Base-by-base conservation (phyloP, 1,284 basidiomycete genomes). In the Flammula alnicola region DNA sequence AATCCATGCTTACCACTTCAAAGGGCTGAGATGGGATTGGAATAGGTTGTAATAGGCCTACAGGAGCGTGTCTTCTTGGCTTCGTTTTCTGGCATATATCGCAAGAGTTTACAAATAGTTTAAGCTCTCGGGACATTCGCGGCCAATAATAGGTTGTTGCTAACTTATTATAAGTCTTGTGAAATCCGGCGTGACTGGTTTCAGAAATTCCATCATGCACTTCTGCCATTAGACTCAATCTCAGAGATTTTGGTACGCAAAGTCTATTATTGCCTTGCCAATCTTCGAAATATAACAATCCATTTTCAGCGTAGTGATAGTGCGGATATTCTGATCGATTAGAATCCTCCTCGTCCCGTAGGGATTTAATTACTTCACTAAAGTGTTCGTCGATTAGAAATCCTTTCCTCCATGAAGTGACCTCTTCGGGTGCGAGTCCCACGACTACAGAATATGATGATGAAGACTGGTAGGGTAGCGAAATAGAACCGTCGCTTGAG, bases 221-320 rank as follows among this genome's bases (percentile, higher is more conserved):
- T 47, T 48, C 50, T 19, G 40, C 26, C 0, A 63, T 44, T 12
- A 27, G 0, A 63, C 33, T 5, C 17, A 47, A 5, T 42, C 32
- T 0, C 31, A 39, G 16, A 1, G 7, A 14, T 3, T 42, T 17
- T 0, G 62, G 62, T 0, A 63, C 57, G 20, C 62, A 63, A 0
- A 63, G 35, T 3, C 51, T 27, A 12, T 50, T 12, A 3, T 54
- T 47, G 54, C 56, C 56, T 12, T 58, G 51, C 1, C 56, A 54
- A 20, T 63, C 58, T 0, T 48, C 7, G 44, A 59, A 63, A 38
- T 59, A 63, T 1, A 63, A 33, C 0, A 63, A 31, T 1, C 56
- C 56, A 14, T 57, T 46, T 1, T 25, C 6, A 1, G 8, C 37
- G 45, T 52, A 4, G 47, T 36, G 9, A 41, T 35, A 1, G 17